Percentiles rank a stretch among this genome's conserved stretches.
Evolutionary conservation across 192 early-diverging fungal species (phyloP).

Genomic region (Entophlyctis luteolus): DNA sequence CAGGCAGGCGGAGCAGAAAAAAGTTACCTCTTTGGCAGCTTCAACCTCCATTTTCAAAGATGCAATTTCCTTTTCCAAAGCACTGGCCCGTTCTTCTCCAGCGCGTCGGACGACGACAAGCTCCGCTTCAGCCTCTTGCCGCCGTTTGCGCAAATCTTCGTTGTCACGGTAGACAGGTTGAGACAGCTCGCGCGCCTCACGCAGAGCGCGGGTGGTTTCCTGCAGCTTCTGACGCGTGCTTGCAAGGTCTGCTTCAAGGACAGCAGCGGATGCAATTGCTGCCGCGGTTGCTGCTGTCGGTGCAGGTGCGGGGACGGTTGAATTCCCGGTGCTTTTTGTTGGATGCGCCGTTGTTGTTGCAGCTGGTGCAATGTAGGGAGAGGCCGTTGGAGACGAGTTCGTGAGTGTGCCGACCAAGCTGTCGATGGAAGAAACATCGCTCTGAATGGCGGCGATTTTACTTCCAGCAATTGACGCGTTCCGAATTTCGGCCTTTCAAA

Average conservation of each 20-base stretch:
- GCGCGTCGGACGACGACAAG: not conserved
- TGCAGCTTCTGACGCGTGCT: not conserved
- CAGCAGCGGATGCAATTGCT: not conserved
- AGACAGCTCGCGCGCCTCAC: slow-evolving; percentile 18
- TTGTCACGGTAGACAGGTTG: slow-evolving; percentile 11
- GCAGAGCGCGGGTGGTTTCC: slow-evolving; percentile 9
- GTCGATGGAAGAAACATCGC: not conserved
- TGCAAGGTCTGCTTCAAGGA: slow-evolving; percentile 23
- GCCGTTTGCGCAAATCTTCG: slow-evolving; percentile 15
- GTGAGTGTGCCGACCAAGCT: not conserved
- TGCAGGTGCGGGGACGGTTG: not conserved
- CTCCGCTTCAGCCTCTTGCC: slow-evolving; percentile 18
- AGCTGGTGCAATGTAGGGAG: too few species aligned
- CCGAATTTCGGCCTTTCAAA: not conserved
- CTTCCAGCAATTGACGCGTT: not conserved
- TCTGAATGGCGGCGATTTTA: not conserved
- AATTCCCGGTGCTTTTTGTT: not conserved
- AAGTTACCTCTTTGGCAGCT: slow-evolving; percentile 1
- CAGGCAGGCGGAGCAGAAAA: not conserved
- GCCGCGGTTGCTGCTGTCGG: not conserved
- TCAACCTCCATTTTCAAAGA: not conserved
- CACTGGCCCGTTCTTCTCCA: not conserved
- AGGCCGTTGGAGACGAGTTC: too few species aligned
- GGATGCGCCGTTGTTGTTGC: not conserved
- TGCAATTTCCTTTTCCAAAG: slow-evolving; percentile 11